Evolutionary conservation across 2,329 filamentous ascomycete species (phyloP), one percentile per base, ranked within the genome.

Genomic region (Colletotrichum truncatum): DNA sequence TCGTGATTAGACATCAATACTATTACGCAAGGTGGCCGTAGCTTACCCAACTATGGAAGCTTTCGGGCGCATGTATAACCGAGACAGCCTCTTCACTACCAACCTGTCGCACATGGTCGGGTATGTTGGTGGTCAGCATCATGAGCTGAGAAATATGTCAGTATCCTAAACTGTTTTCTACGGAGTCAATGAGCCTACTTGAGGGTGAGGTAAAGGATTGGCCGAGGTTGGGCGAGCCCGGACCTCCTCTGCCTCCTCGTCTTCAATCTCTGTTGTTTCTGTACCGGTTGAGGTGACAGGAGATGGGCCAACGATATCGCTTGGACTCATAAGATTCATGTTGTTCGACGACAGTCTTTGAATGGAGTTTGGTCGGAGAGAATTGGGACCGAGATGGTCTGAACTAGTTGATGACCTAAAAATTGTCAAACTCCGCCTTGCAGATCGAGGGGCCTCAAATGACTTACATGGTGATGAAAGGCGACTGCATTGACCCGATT

Each of bases 1-100:
- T 60, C 4, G 28, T 6, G n/a, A 34, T 74, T 61, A 77, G 75
- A 67, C 38, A 12, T 16, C 61, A 28, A n/a, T 38, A 16, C 23
- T 52, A 26, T 46, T 3, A 39, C 6, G 6, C 9, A 2, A 4
- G 6, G 36, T 14, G 14, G 8, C 16, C n/a, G 10, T 46, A 41
- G 75, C 87, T 74, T 76, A 96, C 93, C 87, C 96, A 97, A 70
- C 87, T 87, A 60, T 88, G 86, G 77, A 96, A 98, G 67, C 91
- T 93, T 69, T 93, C 85, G 0, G 94, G 94, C 14, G 93, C 93
- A 82, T 97, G 94, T 70, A 98, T 97, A 58, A 97, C 94, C 1
- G 94, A 98, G 56, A 93, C 86, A 23, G 93, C 91, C 70, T 94
- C 93, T 69, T 97, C 93, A 67, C 89, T 89, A 23, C 86, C 85